These are phyloP conservation scores for Microbotryum silenes-acaulis DNA, from an alignment of 1,284 basidiomycete genomes.

Conservation along the genomic window DNA sequence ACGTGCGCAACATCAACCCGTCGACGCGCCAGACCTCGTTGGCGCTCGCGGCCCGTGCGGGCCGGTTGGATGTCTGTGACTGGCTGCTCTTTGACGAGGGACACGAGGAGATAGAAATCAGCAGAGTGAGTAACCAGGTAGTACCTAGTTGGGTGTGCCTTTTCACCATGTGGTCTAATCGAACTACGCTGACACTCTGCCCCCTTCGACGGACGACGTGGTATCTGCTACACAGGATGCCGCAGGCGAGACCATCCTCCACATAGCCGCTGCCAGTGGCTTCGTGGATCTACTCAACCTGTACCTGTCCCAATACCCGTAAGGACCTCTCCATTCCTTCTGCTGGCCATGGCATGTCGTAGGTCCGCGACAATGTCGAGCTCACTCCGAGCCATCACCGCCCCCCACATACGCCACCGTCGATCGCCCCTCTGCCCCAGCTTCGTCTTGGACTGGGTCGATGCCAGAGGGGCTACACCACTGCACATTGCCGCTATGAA, in stretches of 20 bases:
- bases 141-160: not conserved
- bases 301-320: slow-evolving; percentile 10
- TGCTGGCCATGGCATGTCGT: not conserved
- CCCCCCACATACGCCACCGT: slow-evolving; percentile 40
- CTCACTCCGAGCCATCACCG: slow-evolving; percentile 32
- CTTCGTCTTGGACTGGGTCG: slow-evolving; percentile 81
- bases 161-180: not conserved
- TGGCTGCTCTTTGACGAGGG: slow-evolving; percentile 65
- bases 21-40: slow-evolving; percentile 64
- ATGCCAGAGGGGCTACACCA: slow-evolving; percentile 77
- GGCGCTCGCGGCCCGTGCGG: slow-evolving; percentile 76
- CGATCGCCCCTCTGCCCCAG: slow-evolving; percentile 37
- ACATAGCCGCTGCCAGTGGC: slow-evolving; percentile 22
- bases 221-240: slow-evolving; percentile 13
- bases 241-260: slow-evolving; percentile 22
- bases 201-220: too few species aligned
- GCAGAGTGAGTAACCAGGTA: slow-evolving; percentile 54
- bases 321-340: not conserved
- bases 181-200: not conserved
- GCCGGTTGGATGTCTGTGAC: slow-evolving; percentile 80
- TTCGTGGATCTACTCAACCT: slow-evolving; percentile 6
- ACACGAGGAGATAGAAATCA: slow-evolving; percentile 83
- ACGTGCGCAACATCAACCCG: slow-evolving; percentile 80
- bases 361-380: slow-evolving; percentile 24
- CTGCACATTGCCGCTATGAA: slow-evolving; percentile 78